phyloP scores from a whole-genome alignment of 495 filamentous ascomycete species.

The Podospora appendiculata region DNA sequence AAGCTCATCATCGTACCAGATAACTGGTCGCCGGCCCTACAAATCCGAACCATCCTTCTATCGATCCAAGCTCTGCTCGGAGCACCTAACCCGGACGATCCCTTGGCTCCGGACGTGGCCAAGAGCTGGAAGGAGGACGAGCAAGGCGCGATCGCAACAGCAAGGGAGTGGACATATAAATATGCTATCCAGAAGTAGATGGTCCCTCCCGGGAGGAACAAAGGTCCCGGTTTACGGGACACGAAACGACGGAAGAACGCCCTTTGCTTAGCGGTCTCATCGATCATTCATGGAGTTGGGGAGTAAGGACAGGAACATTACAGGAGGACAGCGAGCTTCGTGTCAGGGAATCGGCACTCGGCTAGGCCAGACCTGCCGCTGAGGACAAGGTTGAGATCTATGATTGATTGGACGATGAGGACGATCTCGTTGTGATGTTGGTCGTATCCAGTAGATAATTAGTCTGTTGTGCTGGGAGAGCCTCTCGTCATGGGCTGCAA shows the following conservation, averaged over 20 bases:
- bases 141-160: constrained; percentile 80
- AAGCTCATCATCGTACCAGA: constrained; percentile 42
- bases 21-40: constrained; percentile 97
- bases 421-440: no score
- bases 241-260: background rate
- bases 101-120: constrained; percentile 94
- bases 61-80: constrained; percentile 96
- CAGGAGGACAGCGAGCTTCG: no score
- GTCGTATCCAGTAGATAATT: no score
- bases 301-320: background rate
- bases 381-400: no score
- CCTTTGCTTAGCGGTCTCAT: background rate
- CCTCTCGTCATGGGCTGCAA: no score
- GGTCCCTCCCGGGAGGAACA: background rate
- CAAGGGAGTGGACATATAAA: constrained; percentile 77
- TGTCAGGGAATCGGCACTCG: no score
- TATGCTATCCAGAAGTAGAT: constrained; percentile 45
- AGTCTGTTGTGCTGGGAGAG: no score
- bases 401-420: no score
- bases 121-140: constrained; percentile 97
- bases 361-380: no score
- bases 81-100: constrained; percentile 95
- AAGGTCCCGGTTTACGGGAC: background rate
- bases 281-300: constrained; percentile 1
- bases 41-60: constrained; percentile 94